Percentiles rank a stretch among this genome's conserved stretches.
Evolutionary conservation across 1,139 yeast genomes (phyloP).

Genomic region (Saccharomycopsis crataegensis): DNA sequence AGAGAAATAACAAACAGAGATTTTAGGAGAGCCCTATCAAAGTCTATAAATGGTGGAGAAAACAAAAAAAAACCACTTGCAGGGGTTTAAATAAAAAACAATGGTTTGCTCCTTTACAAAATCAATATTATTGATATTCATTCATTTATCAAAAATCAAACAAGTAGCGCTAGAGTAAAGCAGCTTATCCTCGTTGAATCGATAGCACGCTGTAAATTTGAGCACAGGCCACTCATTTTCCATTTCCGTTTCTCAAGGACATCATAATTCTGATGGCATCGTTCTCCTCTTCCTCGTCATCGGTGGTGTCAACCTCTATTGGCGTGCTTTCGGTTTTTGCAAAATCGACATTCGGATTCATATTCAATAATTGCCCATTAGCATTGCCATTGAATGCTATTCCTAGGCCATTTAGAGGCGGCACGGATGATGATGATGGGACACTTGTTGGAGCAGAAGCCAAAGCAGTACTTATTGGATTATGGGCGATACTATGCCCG

Average conservation of each 20-base stretch:
- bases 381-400: neutral
- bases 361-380: conserved; percentile 4
- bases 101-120: too few relatives aligned
- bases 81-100: too few relatives aligned
- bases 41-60: too few relatives aligned
- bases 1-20: too few relatives aligned
- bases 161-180: too few relatives aligned
- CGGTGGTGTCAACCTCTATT: neutral
- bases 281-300: conserved; percentile 9
- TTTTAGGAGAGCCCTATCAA: too few relatives aligned
- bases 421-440: neutral
- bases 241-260: conserved; percentile 16
- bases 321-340: neutral
- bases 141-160: too few relatives aligned
- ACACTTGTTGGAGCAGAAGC: neutral
- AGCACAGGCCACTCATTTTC: too few relatives aligned
- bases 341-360: conserved; percentile 4
- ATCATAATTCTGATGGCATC: conserved; percentile 20
- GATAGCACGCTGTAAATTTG: too few relatives aligned
- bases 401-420: neutral
- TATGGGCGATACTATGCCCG: neutral
- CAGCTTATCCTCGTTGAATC: too few relatives aligned
- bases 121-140: too few relatives aligned
- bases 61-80: too few relatives aligned
- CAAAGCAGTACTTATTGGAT: neutral